These are phyloP conservation scores for Aureobasidium melanogenum DNA, from an alignment of 2,329 filamentous ascomycete genomes.

Conservation along the genomic window DNA sequence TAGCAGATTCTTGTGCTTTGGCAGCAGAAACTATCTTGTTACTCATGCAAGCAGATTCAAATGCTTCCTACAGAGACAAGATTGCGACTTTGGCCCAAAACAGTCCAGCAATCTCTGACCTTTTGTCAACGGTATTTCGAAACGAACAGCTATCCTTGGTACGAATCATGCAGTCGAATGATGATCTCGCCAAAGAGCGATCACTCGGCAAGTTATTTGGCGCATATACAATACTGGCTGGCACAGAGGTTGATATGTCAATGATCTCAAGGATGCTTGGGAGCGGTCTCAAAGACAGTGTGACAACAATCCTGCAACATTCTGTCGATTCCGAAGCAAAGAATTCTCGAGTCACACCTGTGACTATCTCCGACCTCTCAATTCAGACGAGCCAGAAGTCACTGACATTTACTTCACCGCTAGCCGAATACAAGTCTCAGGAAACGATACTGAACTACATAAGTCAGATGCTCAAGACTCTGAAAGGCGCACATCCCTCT, in stretches of 20 bases:
- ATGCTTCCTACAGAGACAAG: constrained; percentile 23
- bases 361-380: constrained; percentile 18
- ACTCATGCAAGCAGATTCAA: constrained; percentile 41
- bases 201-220: constrained; percentile 69
- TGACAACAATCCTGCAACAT: constrained; percentile 42
- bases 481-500: not conserved
- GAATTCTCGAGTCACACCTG: constrained; percentile 10
- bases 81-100: constrained; percentile 55
- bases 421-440: constrained; percentile 22
- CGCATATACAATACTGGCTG: constrained; percentile 57
- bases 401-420: constrained; percentile 18
- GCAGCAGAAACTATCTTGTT: constrained; percentile 75
- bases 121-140: constrained; percentile 63
- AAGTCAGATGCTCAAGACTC: constrained; percentile 6
- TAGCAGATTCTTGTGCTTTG: constrained; percentile 60
- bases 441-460: constrained; percentile 19
- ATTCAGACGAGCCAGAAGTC: not conserved
- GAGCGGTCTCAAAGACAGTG: constrained; percentile 64
- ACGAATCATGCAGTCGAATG: constrained; percentile 71
- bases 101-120: constrained; percentile 53
- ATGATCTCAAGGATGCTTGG: constrained; percentile 60
- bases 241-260: constrained; percentile 54
- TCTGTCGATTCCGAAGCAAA: not conserved
- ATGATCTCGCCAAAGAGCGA: constrained; percentile 66
- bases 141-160: constrained; percentile 76